Evolutionary conservation across 495 filamentous ascomycete genomes (phyloP), one percentile per base, ranked within the genome.

Genomic region (Aspergillus bertholletiae): DNA sequence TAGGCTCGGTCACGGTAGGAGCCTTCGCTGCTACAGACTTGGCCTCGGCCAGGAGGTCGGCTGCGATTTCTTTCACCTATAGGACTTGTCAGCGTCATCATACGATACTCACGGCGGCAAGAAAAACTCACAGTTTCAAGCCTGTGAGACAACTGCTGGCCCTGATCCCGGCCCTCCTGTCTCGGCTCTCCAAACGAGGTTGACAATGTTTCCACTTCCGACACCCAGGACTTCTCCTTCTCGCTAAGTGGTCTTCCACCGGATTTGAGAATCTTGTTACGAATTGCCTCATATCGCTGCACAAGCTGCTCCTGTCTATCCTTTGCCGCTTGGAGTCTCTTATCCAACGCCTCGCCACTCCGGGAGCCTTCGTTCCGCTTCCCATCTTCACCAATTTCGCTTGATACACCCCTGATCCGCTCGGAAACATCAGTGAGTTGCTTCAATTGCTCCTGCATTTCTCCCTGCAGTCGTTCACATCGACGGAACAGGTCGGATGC

Each of bases 401-500:
- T 86, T 1, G 81, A 84, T 24, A 90, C 75, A 7, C 70, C 72
- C 53, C 91, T 85, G 47, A 92, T 81, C 34, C 82, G 79, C 37
- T 78, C 71, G 30, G 83, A 84, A 5, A 88, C 79, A 66, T 89
- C 82, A n/a, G 81, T 80, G 5, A 84, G 79, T 57, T 85, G 83
- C 55, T 66, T 75, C 41, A 96, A 77, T 65, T 96, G 91, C 30
- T 85, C 82, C 24, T 73, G 70, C 48, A 96, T 76, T 67, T 96
- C 90, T 2, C 75, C 73, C 61, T 83, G 84, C 37, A 96, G 70
- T 13, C 85, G 74, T 61, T 90, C 82, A 60, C 88, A 92, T 21
- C 87, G 80, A 15, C 85, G 79, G 74, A 96, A 96, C 8, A 96
- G 74, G 61, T 95, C 89, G 1, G 91, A 83, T 2, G 89, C 91